Evolutionary conservation across 2,329 filamentous ascomycete genomes (phyloP).

Genomic region (Ambrosiella xylebori): DNA sequence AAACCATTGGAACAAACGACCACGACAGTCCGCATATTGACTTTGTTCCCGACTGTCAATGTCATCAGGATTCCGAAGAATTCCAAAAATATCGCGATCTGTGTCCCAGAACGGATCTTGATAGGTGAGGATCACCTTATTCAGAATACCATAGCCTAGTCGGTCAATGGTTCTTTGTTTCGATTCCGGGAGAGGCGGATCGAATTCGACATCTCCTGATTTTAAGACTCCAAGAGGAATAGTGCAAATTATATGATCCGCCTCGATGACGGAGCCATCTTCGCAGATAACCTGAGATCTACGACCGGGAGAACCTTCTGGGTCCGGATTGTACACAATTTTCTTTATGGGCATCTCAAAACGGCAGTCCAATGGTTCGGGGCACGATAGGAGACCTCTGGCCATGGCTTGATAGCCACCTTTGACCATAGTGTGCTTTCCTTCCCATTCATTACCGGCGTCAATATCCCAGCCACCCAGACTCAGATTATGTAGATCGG

Average conservation of each 20-base stretch:
- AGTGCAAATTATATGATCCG: conserved; percentile 83
- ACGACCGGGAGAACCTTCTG: conserved; percentile 28
- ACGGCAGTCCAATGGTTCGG: conserved; percentile 58
- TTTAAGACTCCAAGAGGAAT: conserved; percentile 86
- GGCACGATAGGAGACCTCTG: conserved; percentile 65
- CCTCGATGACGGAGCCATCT: conserved; percentile 58
- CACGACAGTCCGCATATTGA: conserved; percentile 53
- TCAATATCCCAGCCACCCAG: conserved; percentile 92
- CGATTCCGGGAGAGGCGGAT: conserved; percentile 77
- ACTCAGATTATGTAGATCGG: conserved; percentile 71
- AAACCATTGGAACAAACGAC: conserved; percentile 97
- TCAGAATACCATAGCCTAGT: conserved; percentile 82
- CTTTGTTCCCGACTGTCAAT: conserved; percentile 41
- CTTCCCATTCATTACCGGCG: conserved; percentile 93
- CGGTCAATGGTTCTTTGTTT: conserved; percentile 66
- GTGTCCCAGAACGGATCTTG: conserved; percentile 81
- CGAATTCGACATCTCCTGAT: conserved; percentile 61
- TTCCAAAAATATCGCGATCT: conserved; percentile 80
- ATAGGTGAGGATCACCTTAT: conserved; percentile 89
- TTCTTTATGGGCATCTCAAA: conserved; percentile 56
- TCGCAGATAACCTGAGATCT: conserved; percentile 53
- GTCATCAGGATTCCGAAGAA: conserved; percentile 57
- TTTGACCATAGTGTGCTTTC: conserved; percentile 79
- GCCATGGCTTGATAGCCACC: conserved; percentile 90
- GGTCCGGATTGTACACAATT: conserved; percentile 34